Evolutionary conservation across 2,329 filamentous ascomycete genomes (phyloP), one percentile per base, ranked within the genome.

Genomic region (Fusarium agapanthi): DNA sequence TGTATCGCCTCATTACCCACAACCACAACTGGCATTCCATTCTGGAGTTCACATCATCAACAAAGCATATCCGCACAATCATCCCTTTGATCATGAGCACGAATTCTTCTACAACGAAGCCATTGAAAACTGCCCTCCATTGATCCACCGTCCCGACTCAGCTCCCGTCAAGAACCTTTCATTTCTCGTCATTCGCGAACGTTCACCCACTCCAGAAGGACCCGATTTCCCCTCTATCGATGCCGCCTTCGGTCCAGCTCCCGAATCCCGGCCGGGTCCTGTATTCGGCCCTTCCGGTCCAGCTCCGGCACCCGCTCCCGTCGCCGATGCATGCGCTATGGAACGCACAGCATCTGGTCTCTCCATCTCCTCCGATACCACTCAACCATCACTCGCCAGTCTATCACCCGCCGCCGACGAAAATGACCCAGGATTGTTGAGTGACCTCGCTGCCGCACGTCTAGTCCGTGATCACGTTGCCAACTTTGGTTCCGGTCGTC

Each of bases 281-380:
- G 58, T 62, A 43, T 71, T 71, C 54, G 63, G 69, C n/a, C 57
- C 70, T 38, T 59, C 70, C 57, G 71, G 62, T 14, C 64, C 64
- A 37, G 51, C 47, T 35, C 54, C 44, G 34, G 62, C 26, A 16
- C 65, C 55, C 15, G 12, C 63, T 40, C 63, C 61, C 34, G 59
- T 59, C 35, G 58, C 73, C 62, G 67, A 69, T 47, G 59, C 72
- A 38, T 76, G 71, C 55, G 69, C 78, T 34, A 84, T 87, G 82
- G 86, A 88, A 72, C 82, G 85, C 34, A 88, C 86, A 34, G 82
- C 83, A 43, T 87, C 86, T 1, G 86, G 86, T 26, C 80, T 85
- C 24, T 85, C 85, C 55, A 86, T 88, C 61, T 82, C 83, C 16
- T 82, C 84, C 15, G 82, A 85, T 58, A 80, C 79, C 4, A 78